Percentiles rank a stretch among this genome's conserved stretches.
Evolutionary conservation across 2,329 filamentous ascomycete species (phyloP).

Genomic region (Colletotrichum sp.): DNA sequence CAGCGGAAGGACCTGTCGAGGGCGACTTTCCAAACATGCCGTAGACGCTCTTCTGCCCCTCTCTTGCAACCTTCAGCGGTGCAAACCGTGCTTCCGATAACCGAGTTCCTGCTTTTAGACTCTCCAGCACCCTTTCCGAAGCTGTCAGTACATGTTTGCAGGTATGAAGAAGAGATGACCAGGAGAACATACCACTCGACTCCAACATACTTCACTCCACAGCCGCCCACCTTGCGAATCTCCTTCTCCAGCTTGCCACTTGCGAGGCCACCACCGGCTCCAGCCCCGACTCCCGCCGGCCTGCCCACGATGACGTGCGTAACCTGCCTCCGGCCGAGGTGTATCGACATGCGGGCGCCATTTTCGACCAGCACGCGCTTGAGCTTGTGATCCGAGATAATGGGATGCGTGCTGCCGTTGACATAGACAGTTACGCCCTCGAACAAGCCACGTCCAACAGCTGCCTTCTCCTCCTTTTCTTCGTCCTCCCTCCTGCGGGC

Average conservation of each 20-base stretch:
- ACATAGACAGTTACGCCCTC: constrained; percentile 78
- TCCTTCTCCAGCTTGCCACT: constrained; percentile 83
- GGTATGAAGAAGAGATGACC: constrained; percentile 11
- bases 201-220: constrained; percentile 77
- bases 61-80: constrained; percentile 64
- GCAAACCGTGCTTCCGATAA: constrained; percentile 77
- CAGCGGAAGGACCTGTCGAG: background rate
- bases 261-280: constrained; percentile 77
- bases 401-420: constrained; percentile 84
- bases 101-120: constrained; percentile 76
- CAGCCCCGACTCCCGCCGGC: constrained; percentile 51
- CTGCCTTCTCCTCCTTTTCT: constrained; percentile 43
- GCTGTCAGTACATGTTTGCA: background rate
- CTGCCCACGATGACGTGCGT: constrained; percentile 85
- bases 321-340: constrained; percentile 74
- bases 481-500: constrained; percentile 54
- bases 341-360: constrained; percentile 74
- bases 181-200: constrained; percentile 72
- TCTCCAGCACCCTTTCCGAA: constrained; percentile 74
- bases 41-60: constrained; percentile 70
- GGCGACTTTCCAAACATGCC: constrained; percentile 40
- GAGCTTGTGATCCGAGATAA: constrained; percentile 84
- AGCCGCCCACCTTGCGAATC: constrained; percentile 70
- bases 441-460: constrained; percentile 60
- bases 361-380: constrained; percentile 79